Evolutionary conservation across 2,329 filamentous ascomycete species (phyloP), one percentile per base, ranked within the genome.

Genomic region (Colletotrichum lentis): DNA sequence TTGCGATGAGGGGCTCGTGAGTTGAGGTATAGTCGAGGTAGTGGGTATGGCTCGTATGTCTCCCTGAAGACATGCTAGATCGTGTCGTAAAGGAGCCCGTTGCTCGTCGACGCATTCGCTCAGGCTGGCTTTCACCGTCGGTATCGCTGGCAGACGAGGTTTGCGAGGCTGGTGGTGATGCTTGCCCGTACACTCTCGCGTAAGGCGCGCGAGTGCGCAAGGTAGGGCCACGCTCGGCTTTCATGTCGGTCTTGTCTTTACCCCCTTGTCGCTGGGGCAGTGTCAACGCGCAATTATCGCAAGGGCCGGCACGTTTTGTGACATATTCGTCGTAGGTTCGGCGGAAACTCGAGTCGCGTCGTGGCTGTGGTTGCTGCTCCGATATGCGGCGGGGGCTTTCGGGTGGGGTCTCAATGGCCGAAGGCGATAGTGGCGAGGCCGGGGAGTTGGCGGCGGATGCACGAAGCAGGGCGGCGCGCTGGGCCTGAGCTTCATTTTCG

Each of bases 11-110:
- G 3, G 89, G 88, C 69, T 90, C 88, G 74, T 90, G 88, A 5
- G 88, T 90, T 1, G 89, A 91, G 5, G 88, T 90, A 74, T 90
- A 91, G 74, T 90, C 86, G 57, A 91, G 80, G 72, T 86, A 90
- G 74, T 91, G 89, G 5, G 85, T 85, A 72, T 91, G 89, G 49
- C 83, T 83, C 16, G 81, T 80, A 72, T 91, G 89, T 53, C 83
- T 83, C n/a, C 79, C 78, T 5, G 84, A 87, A 54, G 84, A 86
- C 24, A 79, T 79, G 74, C 84, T 87, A 4, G 85, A 87, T 53
- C 83, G 82, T 1, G 85, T 87, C 2, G 82, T 81, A 6, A 80
- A 76, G 0, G 84, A 84, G 2, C 81, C 80, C 2, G 81, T 81
- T 16, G 79, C 79, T 37, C 80, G 81, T 53, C 82, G 80, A 14